Base-by-base conservation (phyloP, 139 green algal species). In the Chlamydomonas schloesseri region DNA sequence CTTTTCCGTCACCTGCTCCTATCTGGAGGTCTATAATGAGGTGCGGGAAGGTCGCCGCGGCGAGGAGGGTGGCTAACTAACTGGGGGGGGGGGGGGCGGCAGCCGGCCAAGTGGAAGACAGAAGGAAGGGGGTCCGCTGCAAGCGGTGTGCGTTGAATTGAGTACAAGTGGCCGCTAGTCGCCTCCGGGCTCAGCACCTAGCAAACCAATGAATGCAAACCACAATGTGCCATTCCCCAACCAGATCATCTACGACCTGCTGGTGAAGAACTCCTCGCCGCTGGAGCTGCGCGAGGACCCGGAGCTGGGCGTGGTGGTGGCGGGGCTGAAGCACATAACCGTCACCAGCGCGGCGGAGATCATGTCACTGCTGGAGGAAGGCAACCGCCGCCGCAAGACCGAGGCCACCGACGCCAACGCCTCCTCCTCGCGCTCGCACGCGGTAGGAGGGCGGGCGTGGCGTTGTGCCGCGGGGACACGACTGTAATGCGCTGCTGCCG, bases 1-100 rank as follows among this genome's bases (percentile, higher is more conserved):
- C 50, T 90, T 91, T 29, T 73, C 87, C 10, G 94, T 97, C 50
- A 95, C 90, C 1, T 94, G 90, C 87, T 93, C 85, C 57, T 96
- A 96, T 88, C 87, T 94, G 68, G 95, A 97, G 84, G 92, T 96
- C 13, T 96, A 96, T 91, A 96, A 96, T 71, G 95, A 96, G 92
- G 93, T 94, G 70, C 28, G 76, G 18, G 73, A n/a, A n/a, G n/a
- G n/a, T n/a, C n/a, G n/a, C n/a, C n/a, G n/a, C n/a, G n/a, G n/a
- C n/a, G n/a, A n/a, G n/a, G n/a, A n/a, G n/a, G n/a, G n/a, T n/a
- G n/a, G n/a, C n/a, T n/a, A n/a, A n/a, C n/a, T n/a, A n/a, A n/a
- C n/a, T n/a, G n/a, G n/a, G n/a, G n/a, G n/a, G n/a, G n/a, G n/a
- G n/a, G n/a, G n/a, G n/a, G n/a, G n/a, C n/a, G n/a, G n/a, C n/a